phyloP scores from a whole-genome alignment of 108 stramenopile genomes.

The Cyclostephanos invisitatus region DNA sequence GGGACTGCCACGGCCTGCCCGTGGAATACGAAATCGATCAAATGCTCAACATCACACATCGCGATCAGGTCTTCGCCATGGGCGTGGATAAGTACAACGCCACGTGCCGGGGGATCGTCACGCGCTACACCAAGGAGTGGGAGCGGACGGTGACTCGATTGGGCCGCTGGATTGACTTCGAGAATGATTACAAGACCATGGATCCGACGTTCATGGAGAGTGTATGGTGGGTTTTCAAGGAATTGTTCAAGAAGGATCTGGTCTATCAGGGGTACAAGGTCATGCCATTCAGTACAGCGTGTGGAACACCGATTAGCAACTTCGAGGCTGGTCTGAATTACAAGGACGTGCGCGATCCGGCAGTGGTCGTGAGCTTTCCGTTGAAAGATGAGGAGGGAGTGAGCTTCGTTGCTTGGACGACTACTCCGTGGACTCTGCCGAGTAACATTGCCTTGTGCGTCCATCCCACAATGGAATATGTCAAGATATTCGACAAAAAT shows the following conservation, averaged over 20 bases:
- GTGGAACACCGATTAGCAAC: slow-evolving; percentile 96
- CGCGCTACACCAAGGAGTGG: slow-evolving; percentile 97
- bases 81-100: slow-evolving; percentile 98
- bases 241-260: slow-evolving; percentile 92
- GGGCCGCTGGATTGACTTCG: slow-evolving; percentile 99
- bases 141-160: slow-evolving; percentile 92
- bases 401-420: slow-evolving; percentile 94
- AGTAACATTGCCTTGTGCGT: slow-evolving; percentile 97
- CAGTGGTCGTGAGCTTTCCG: slow-evolving; percentile 97
- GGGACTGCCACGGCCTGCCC: slow-evolving; percentile 99
- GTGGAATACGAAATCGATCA: slow-evolving; percentile 99
- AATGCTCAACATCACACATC: slow-evolving; percentile 91
- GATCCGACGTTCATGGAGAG: slow-evolving; percentile 98
- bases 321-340: slow-evolving; percentile 99
- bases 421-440: slow-evolving; percentile 99
- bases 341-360: slow-evolving; percentile 97
- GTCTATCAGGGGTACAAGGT: slow-evolving; percentile 99
- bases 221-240: slow-evolving; percentile 99
- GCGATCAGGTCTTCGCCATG: slow-evolving; percentile 95
- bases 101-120: slow-evolving; percentile 95
- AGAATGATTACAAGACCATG: slow-evolving; percentile 99
- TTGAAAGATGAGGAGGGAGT: slow-evolving; percentile 77
- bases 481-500: slow-evolving; percentile 91
- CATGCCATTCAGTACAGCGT: slow-evolving; percentile 98
- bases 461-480: slow-evolving; percentile 90